A percentile compares a stretch with the other conserved stretches of the same genome.
These are phyloP conservation scores for Marasmius oreades DNA, from an alignment of 1,284 basidiomycete species.

Conservation along the genomic window DNA sequence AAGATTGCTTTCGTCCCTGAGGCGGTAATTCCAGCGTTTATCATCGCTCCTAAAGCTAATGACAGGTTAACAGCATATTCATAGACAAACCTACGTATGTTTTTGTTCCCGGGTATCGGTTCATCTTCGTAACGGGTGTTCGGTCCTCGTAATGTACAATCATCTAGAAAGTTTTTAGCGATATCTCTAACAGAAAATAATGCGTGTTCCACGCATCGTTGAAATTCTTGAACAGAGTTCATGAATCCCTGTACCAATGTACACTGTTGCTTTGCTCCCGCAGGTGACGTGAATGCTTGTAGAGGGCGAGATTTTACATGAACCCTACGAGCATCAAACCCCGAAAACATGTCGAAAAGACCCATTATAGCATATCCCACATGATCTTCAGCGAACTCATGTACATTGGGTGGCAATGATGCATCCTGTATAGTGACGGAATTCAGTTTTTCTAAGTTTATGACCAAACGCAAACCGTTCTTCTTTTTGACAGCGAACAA, in stretches of 20 bases:
- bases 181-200: constrained; percentile 14
- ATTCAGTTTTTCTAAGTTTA: constrained; percentile 31
- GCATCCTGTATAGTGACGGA: constrained; percentile 26
- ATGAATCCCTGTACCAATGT: constrained; percentile 6
- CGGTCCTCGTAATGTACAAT: not conserved
- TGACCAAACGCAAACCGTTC: constrained; percentile 25
- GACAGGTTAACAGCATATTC: not conserved
- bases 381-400: constrained; percentile 30
- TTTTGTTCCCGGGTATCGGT: not conserved
- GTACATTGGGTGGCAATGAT: constrained; percentile 24
- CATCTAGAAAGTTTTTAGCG: constrained; percentile 1
- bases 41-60: not conserved
- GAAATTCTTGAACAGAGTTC: constrained; percentile 24
- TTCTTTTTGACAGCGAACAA: constrained; percentile 32
- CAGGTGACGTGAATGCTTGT: constrained; percentile 8
- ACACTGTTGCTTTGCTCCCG: constrained; percentile 3
- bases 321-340: constrained; percentile 24
- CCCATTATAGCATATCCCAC: constrained; percentile 24
- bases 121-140: not conserved
- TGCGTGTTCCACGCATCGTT: constrained; percentile 19
- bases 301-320: constrained; percentile 25
- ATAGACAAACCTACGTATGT: not conserved
- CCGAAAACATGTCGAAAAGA: constrained; percentile 24
- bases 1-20: not conserved
- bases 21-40: not conserved